A percentile compares a stretch with the other conserved stretches of the same genome.
These are phyloP conservation scores for Xylaria flabelliformis DNA, from an alignment of 495 filamentous ascomycete species.

Conservation along the genomic window DNA sequence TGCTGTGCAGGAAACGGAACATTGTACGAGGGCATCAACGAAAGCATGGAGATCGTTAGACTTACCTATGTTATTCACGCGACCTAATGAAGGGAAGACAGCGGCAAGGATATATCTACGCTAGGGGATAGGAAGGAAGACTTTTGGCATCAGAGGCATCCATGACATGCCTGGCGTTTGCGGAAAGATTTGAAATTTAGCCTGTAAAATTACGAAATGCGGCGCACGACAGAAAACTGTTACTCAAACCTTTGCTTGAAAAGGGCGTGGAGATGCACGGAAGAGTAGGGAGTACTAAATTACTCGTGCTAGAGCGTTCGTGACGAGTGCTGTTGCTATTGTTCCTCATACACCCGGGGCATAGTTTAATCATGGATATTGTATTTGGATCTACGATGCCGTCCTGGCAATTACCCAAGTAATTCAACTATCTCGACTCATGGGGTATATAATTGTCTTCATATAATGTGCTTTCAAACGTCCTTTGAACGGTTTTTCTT, in stretches of 20 bases:
- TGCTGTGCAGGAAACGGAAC: not conserved
- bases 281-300: not conserved
- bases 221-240: conserved; percentile 14
- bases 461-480: not conserved
- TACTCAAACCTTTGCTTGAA: not conserved
- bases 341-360: not conserved
- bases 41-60: conserved; percentile 23
- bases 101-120: conserved; percentile 15
- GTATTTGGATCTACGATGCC: not conserved
- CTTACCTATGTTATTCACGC: conserved; percentile 12
- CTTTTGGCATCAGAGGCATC: conserved; percentile 5
- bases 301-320: not conserved
- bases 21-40: not conserved
- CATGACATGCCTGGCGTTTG: conserved; percentile 26
- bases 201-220: conserved; percentile 22
- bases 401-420: not conserved
- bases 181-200: conserved; percentile 5
- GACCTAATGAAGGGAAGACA: conserved; percentile 6
- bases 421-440: not conserved
- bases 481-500: not conserved
- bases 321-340: not conserved
- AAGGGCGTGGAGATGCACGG: not conserved
- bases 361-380: not conserved
- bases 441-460: conserved; percentile 30
- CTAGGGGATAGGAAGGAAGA: conserved; percentile 6